A percentile compares a stretch with the other conserved stretches of the same genome.
phyloP scores from a whole-genome alignment of 768 basidiomycete species.

The Podaxis mareebaensis region DNA sequence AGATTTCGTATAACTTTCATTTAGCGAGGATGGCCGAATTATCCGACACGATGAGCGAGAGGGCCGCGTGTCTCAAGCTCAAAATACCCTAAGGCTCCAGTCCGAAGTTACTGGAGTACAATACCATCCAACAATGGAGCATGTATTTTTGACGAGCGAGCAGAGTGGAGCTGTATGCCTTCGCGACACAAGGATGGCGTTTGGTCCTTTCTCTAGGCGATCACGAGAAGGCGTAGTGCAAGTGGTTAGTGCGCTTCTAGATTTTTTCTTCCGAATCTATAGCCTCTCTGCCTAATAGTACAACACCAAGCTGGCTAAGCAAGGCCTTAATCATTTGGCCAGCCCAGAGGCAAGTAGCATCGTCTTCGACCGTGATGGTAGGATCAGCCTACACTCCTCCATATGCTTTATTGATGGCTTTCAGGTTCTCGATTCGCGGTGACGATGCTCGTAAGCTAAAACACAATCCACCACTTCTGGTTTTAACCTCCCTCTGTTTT shows the following conservation, averaged over 20 bases:
- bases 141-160: conserved; percentile 71
- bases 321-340: conserved; percentile 37
- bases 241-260: conserved; percentile 33
- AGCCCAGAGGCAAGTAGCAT: conserved; percentile 72
- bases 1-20: background rate
- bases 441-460: conserved; percentile 58
- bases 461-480: background rate
- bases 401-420: conserved; percentile 1
- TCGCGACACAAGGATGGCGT: conserved; percentile 74
- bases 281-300: conserved; percentile 30
- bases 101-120: conserved; percentile 65
- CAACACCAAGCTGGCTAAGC: conserved; percentile 44
- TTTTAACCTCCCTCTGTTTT: conserved; percentile 19
- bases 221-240: conserved; percentile 57
- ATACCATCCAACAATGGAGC: conserved; percentile 67
- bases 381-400: conserved; percentile 13
- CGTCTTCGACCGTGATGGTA: conserved; percentile 68
- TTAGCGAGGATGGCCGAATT: conserved; percentile 72
- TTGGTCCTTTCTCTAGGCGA: conserved; percentile 49
- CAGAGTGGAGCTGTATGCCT: conserved; percentile 59
- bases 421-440: conserved; percentile 65
- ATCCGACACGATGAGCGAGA: conserved; percentile 60
- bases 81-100: conserved; percentile 51
- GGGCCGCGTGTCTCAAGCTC: conserved; percentile 34
- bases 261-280: background rate